Evolutionary conservation across 225 moss, liverwort and hornwort species (phyloP), one percentile per base, ranked within the genome.

Genomic region (Bryoerythrophyllum caledonicum): DNA sequence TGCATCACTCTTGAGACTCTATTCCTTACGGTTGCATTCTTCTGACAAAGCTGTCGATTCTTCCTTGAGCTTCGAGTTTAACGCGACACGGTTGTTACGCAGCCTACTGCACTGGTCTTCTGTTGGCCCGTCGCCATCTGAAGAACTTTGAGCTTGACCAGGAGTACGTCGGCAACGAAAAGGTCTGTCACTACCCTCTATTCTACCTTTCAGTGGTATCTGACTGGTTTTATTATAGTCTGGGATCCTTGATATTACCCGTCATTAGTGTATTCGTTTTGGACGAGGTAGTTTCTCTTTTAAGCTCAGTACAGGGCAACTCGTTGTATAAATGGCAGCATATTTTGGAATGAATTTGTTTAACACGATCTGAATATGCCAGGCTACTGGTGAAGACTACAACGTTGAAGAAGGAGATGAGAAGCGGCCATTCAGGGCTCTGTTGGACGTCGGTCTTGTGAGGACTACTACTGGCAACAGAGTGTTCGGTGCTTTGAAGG

Each of bases 151-250:
- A 89, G 67, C 82, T 91, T 19, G 89, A 89, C 69, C 63, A 86
- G 76, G 88, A 90, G 73, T 94, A 91, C 9, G 79, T 91, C 10
- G 91, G 93, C 19, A 91, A 91, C n/a, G 80, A 81, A 40, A 77
- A 81, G 60, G 82, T 86, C 11, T 6, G 68, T 63, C 56, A 1
- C 11, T 37, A 16, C 21, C 48, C 19, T 37, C 34, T 14, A 49
- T 26, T 58, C 46, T 25, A 14, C 28, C 8, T 44, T 14, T 26
- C 35, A 7, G 17, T 35, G 30, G 5, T 12, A 25, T 19, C 55
- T 1, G 5, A 5, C 8, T 13, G 11, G 15, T 16, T 30, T 37
- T 53, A 28, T 15, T 40, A 3, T 5, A 23, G 16, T 44, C 28
- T 70, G 21, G 26, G 40, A 40, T 41, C 40, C 56, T 41, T 28